Base-by-base conservation (phyloP, 2,329 filamentous ascomycete genomes). In the Epichloe sp. region DNA sequence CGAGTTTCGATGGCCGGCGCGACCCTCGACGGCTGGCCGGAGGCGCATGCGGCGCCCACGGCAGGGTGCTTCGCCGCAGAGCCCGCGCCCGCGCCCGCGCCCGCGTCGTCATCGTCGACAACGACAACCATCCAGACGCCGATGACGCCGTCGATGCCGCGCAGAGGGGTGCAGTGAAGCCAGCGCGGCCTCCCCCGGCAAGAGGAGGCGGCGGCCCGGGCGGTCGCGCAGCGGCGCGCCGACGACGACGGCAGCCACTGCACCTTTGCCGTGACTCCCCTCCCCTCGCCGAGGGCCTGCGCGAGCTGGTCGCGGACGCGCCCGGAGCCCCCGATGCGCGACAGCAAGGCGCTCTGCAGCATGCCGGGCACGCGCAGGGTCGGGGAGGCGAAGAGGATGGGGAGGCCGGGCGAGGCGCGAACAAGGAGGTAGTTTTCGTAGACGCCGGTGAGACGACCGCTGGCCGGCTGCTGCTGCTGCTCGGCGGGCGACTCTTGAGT, bases 211-310 rank as follows among this genome's bases (percentile, higher is more conserved):
- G 7, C 23, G 6, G 23, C 23, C 23, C 2, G 5, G 6, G 21
- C 21, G 21, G 23, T 7, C 23, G 23, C 23, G 6, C 23, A 26
- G 6, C 23, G 23, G 23, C 23, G 23, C 23, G 23, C 23, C 23
- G 23, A 26, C 23, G 23, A 26, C 2, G 7, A 26, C 23, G 23
- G 23, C 23, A 26, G 23, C 23, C 85, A 90, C 48, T 81, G 77
- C 12, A 89, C 77, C 60, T 86, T 86, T 3, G 83, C 83, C 1
- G 85, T 89, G 3, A 89, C 80, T 46, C 83, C 83, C 82, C 79
- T 77, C 0, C 83, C 84, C 58, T 83, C 77, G 8, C 75, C 74
- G 31, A 89, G 75, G 0, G 85, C 84, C 17, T 70, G 65, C 1
- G 64, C 64, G 23, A 80, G 65, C 41, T 73, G 70, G 11, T 77